A percentile compares a stretch with the other conserved stretches of the same genome.
phyloP scores from a whole-genome alignment of 495 filamentous ascomycete genomes.

The Clohesyomyces aquaticus region DNA sequence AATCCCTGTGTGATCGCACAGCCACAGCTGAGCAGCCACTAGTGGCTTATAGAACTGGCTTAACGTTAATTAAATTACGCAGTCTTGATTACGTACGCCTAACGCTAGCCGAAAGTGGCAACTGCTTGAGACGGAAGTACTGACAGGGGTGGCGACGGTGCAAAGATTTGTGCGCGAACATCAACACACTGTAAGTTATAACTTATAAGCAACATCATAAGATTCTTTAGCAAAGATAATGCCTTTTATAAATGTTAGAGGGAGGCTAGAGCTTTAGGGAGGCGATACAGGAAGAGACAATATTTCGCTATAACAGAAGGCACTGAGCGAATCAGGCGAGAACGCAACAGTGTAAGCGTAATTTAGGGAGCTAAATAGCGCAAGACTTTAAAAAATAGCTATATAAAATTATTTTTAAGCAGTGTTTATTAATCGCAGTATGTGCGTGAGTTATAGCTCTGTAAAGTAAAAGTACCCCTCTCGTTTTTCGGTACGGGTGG shows the following conservation, averaged over 20 bases:
- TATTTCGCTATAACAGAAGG: neutral
- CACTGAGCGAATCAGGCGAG: conserved; percentile 1
- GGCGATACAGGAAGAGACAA: neutral
- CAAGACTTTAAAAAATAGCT: neutral
- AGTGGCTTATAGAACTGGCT: no score
- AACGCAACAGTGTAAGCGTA: neutral
- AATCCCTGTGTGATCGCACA: no score
- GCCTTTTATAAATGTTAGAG: conserved; percentile 1
- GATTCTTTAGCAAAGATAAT: no score
- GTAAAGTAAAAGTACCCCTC: neutral
- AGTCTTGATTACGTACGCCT: no score
- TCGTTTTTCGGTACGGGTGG: neutral
- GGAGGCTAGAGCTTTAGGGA: neutral
- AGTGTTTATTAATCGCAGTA: neutral
- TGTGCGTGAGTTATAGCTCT: neutral
- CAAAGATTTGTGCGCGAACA: neutral
- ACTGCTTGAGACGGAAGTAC: neutral
- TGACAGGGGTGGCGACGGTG: neutral
- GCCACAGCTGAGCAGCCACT: no score
- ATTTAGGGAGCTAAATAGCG: neutral
- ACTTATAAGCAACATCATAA: neutral
- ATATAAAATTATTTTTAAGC: neutral
- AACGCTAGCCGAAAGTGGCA: neutral
- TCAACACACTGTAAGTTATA: neutral
- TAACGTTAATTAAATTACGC: no score